These are phyloP conservation scores for Dothideomycetes sp. DNA, from an alignment of 2,329 filamentous ascomycete genomes.

Conservation along the genomic window DNA sequence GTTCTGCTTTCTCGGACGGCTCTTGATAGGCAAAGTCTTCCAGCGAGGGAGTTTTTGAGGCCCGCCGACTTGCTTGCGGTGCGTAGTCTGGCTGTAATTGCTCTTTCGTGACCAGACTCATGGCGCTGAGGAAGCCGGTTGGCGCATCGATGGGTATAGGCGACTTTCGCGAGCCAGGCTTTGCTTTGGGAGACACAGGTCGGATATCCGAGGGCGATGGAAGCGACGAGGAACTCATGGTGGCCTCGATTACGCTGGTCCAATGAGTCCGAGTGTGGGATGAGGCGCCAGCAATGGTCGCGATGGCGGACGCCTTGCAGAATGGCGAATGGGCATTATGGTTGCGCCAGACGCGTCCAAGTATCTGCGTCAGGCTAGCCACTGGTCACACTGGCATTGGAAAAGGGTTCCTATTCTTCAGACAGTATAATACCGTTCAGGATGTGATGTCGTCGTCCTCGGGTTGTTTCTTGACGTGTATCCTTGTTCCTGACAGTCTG, in stretches of 20 bases:
- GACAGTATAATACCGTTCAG: too few relatives aligned
- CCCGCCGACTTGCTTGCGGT: neutral
- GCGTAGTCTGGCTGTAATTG: neutral
- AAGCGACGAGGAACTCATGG: slow-evolving; percentile 5
- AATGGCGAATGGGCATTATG: neutral
- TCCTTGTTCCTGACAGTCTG: too few relatives aligned
- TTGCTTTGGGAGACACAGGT: neutral
- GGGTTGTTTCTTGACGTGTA: too few relatives aligned
- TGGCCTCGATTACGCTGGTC: neutral
- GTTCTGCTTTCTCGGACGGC: neutral
- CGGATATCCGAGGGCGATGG: slow-evolving; percentile 3
- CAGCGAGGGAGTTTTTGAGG: neutral
- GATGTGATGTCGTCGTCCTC: too few relatives aligned
- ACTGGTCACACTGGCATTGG: neutral
- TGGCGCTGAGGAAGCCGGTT: neutral
- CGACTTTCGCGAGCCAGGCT: neutral
- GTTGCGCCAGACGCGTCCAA: neutral
- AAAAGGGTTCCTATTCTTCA: too few relatives aligned
- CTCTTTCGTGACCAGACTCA: neutral
- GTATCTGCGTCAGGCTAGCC: neutral
- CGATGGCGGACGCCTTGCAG: neutral
- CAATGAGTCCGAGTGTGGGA: neutral
- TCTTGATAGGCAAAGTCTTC: neutral
- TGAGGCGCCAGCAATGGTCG: neutral
- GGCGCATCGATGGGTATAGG: neutral